Base-by-base conservation (phyloP, 2,329 filamentous ascomycete species). In the Nemania serpens region DNA sequence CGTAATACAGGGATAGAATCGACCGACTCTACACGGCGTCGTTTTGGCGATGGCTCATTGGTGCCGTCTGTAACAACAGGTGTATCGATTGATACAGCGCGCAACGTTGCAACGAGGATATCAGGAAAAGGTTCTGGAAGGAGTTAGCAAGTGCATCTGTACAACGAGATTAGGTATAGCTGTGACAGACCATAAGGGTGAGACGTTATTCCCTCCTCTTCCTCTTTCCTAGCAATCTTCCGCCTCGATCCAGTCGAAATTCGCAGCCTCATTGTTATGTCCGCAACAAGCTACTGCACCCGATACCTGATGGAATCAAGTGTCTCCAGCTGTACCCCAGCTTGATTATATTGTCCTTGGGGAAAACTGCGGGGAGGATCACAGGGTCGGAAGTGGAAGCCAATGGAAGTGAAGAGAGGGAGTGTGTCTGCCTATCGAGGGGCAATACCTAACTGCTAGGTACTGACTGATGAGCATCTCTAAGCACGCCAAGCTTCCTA, bases 1-100 rank as follows among this genome's bases (percentile, higher is more conserved):
- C 60, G 64, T 6, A 66, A 58, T 5, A 73, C 36, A 9, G 63
- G 63, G n/a, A 73, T 66, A 1, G 63, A 46, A 12, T 70, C 64
- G 22, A 63, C 15, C 11, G 47, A 20, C 9, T 66, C 67, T 7
- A 66, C 18, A 17, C 67, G 65, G 33, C 55, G 43, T 15, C 70
- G 69, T 50, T 73, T 74, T 17, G 29, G 34, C 10, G 62, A 59
- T 33, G 58, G 66, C n/a, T 65, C 66, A 22, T 46, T 39, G 11
- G 9, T 17, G 6, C 47, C 41, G 15, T 59, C 52, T 20, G 47
- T 18, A n/a, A 36, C 43, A 48, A 41, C 39, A 17, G 43, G 41
- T 9, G 36, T 33, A 37, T 49, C n/a, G 17, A 34, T 13, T 22
- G 46, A 42, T 12, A 64, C 43, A 2, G 10, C 12, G 15, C 37